Evolutionary conservation across 176 grass and related monocot species (phyloP), one percentile per base, ranked within the genome.

Genomic region (Carex pumila): DNA sequence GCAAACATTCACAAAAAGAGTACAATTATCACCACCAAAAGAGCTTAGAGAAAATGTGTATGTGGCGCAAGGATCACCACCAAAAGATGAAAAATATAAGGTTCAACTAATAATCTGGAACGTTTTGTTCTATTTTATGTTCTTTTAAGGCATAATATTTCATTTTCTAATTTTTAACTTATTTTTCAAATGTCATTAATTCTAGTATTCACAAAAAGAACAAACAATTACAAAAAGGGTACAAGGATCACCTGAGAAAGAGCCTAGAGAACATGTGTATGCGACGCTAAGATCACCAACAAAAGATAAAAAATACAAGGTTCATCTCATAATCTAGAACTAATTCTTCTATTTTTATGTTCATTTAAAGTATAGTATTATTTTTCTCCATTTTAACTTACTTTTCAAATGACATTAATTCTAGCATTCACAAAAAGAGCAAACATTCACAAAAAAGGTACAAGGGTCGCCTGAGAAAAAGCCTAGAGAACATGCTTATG

Each of bases 271-370:
- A 9, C 18, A 70, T 12, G 2, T 2, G 3, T 47, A 71, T 71
- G 12, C 1, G 6, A 6, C 45, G 2, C 71, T 54, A 43, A 47
- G 71, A 3, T 76, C 49, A 32, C 72, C 72, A 32, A 12, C 72
- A 76, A 76, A 47, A 71, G 68, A 71, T 71, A 41, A 45, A 12
- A 71, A 55, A 76, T 17, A 50, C 30, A 76, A 74, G 49, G 72
- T 76, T 76, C 13, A 32, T 31, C 12, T 55, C 31, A 55, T 53
- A 6, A 75, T 75, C 11, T 53, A 0, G 0, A 53, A 39, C 11
- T 75, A 14, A 50, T 53, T 71, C 9, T 50, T 50, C 9, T 50
- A 50, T 11, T 50, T 50, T 11, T 11, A 50, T 50, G 47, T 50
- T 50, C 10, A 50, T 50, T 50, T 50, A 50, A 11, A 10, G 47